A percentile compares a stretch with the other conserved stretches of the same genome.
Evolutionary conservation across 352 stramenopile species (phyloP).

Genomic region (Phytophthora agathidicida): DNA sequence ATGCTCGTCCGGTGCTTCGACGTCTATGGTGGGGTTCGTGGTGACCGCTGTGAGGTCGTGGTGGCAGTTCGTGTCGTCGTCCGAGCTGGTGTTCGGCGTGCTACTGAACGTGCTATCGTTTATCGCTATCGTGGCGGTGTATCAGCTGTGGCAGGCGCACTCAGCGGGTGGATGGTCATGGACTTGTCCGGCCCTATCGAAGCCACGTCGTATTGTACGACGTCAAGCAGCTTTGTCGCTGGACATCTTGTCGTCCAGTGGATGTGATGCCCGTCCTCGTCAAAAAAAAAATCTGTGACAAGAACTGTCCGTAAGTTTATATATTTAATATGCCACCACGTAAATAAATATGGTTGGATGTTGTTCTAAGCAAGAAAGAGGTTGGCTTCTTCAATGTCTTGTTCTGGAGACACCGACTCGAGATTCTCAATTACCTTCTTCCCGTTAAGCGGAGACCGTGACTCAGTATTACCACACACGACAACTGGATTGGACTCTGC

Average conservation of each 20-base stretch:
- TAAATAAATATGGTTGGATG: no score
- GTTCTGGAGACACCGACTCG: background rate
- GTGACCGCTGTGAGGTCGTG: constrained; percentile 42
- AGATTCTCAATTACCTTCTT: constrained; percentile 5
- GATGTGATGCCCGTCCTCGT: constrained; percentile 3
- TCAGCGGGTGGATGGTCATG: constrained; percentile 10
- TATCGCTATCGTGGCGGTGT: constrained; percentile 65
- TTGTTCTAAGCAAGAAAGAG: no score
- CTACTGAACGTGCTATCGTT: constrained; percentile 79
- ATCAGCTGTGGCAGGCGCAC: constrained; percentile 58
- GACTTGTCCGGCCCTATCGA: constrained; percentile 5
- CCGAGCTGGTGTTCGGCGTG: constrained; percentile 67
- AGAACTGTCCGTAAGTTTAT: no score
- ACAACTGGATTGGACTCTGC: background rate
- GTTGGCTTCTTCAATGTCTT: background rate
- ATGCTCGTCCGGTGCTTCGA: constrained; percentile 25
- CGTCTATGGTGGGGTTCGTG: constrained; percentile 39
- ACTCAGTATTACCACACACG: no score
- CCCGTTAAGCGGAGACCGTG: no score
- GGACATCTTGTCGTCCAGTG: background rate
- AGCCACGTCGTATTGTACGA: background rate
- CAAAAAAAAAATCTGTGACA: constrained; percentile 9
- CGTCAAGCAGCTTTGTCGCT: background rate
- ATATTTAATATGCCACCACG: no score
- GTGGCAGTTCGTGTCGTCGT: constrained; percentile 62